phyloP scores from a whole-genome alignment of 768 basidiomycete genomes.

The Suillus clintonianus region DNA sequence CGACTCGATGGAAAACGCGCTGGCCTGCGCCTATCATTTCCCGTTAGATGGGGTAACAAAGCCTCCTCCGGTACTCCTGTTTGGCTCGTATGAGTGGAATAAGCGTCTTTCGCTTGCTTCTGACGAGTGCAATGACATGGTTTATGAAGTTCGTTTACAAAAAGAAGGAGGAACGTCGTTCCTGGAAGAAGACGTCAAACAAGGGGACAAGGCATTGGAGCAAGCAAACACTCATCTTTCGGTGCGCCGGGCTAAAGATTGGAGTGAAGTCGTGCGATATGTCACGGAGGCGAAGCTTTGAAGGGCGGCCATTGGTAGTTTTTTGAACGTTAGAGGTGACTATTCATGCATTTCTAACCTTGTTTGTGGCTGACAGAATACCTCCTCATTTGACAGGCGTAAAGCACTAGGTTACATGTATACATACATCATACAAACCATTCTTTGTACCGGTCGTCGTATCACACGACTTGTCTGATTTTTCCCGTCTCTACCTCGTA shows the following conservation, averaged over 20 bases:
- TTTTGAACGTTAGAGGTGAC: neutral
- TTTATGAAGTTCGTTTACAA: conserved; percentile 52
- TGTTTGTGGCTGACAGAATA: neutral
- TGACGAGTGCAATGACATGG: conserved; percentile 52
- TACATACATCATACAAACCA: neutral
- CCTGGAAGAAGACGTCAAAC: conserved; percentile 50
- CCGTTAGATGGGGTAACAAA: conserved; percentile 10
- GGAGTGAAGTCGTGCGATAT: conserved; percentile 51
- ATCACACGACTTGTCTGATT: conserved; percentile 34
- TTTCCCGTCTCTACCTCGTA: conserved; percentile 66
- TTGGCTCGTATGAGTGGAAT: conserved; percentile 81
- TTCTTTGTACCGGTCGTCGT: neutral
- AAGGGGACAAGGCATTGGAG: conserved; percentile 35
- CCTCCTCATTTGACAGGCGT: neutral
- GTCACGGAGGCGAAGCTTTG: neutral
- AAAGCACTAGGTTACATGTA: neutral
- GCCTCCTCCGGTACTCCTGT: conserved; percentile 64
- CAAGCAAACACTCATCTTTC: conserved; percentile 48
- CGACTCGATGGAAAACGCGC: conserved; percentile 79
- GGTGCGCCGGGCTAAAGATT: conserved; percentile 53
- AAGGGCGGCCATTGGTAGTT: neutral
- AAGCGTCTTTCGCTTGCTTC: conserved; percentile 49
- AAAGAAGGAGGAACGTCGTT: conserved; percentile 54
- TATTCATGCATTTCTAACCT: neutral
- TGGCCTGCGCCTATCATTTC: conserved; percentile 48